phyloP scores from a whole-genome alignment of 2,329 filamentous ascomycete genomes.

The Akanthomyces dipterigenus region DNA sequence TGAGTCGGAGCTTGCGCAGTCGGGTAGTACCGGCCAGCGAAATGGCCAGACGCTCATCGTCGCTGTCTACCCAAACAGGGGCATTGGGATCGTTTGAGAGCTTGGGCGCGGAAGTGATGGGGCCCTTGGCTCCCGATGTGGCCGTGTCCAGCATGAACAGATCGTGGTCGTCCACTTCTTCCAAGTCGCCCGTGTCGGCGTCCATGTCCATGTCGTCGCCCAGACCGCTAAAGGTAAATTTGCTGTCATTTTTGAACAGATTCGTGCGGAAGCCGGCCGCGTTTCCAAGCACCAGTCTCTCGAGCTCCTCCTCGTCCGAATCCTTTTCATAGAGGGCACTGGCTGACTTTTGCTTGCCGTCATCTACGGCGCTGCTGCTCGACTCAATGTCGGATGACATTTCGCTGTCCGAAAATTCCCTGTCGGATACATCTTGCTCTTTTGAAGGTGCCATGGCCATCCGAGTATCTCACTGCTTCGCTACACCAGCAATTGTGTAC shows the following conservation, averaged over 20 bases:
- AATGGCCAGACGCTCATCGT: conserved; percentile 80
- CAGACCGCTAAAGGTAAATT: conserved; percentile 28
- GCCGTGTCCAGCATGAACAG: conserved; percentile 79
- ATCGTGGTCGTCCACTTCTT: conserved; percentile 65
- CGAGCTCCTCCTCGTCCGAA: conserved; percentile 75
- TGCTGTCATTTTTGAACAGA: conserved; percentile 46
- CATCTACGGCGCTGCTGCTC: conserved; percentile 23
- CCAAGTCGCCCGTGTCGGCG: conserved; percentile 46
- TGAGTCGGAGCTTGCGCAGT: conserved; percentile 74
- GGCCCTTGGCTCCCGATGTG: conserved; percentile 32
- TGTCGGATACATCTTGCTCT: conserved; percentile 25
- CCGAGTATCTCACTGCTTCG: conserved; percentile 10
- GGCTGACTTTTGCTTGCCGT: conserved; percentile 16
- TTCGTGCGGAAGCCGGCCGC: conserved; percentile 72
- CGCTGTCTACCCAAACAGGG: conserved; percentile 87
- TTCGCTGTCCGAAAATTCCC: conserved; percentile 21
- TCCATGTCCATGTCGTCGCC: conserved; percentile 34
- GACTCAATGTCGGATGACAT: conserved; percentile 14
- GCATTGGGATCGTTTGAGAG: conserved; percentile 29
- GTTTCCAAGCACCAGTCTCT: conserved; percentile 83
- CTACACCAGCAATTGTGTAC: conserved; percentile 13
- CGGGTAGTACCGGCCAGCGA: conserved; percentile 71
- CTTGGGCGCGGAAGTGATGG: conserved; percentile 17
- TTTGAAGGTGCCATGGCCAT: conserved; percentile 26
- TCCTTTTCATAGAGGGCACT: conserved; percentile 56